Base-by-base conservation (phyloP, 176 grass and related monocot genomes). In the Musa schizocarpa region DNA sequence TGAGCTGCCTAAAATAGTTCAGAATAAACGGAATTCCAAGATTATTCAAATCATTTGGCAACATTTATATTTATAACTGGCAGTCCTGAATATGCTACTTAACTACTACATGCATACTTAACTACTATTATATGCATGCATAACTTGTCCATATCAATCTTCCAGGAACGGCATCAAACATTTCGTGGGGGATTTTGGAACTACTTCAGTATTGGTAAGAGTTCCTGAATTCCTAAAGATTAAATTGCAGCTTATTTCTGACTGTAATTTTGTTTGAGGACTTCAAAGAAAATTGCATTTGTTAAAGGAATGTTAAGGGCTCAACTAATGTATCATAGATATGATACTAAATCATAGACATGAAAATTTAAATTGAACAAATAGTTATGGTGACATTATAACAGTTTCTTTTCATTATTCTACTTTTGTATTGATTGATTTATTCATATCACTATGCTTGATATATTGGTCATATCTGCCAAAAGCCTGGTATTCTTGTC, bases 131-230 rank as follows among this genome's bases (percentile, higher is more conserved):
- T 53, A 50, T 77, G 20, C 4, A 17, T 77, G 21, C 9, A 11
- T 77, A 17, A 49, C 17, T 21, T 25, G 25, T 48, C 53, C 57
- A 63, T 86, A 26, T 50, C 79, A 12, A 86, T 11, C 78, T 64
- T 26, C 65, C 83, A 97, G 94, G 86, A 93, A 76, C 84, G 83
- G 65, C 90, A 82, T 82, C 89, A 74, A 74, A 92, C 88, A 76
- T 97, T 80, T 82, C 85, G 88, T 73, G 94, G 94, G 51, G 90
- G 88, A 0, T 97, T 97, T 82, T 97, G 90, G 90, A 97, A 97
- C 74, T 97, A 97, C 81, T 97, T 97, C 73, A 93, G 94, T 76
- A 93, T 97, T 82, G 94, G 94, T 97, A 82, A 91, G 90, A 85
- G 65, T 16, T 56, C 6, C 74, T 81, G 27, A 13, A 16, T 76